Base-by-base conservation (phyloP, 1,284 basidiomycete species). In the Cryptococcus sp. region DNA sequence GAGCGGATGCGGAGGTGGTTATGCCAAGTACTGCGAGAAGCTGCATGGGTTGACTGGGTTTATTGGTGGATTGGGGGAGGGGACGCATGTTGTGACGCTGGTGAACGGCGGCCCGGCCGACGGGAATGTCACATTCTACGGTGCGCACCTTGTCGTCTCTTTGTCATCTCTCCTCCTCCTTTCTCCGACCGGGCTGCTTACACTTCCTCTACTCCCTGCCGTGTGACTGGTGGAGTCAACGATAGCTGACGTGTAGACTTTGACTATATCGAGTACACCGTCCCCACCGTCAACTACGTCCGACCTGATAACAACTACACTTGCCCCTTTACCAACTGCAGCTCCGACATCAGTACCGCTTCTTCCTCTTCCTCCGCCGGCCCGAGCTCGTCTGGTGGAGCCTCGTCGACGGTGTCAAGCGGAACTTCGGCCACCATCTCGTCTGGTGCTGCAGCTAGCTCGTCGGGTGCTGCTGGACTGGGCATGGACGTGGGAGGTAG, bases 11-110 rank as follows among this genome's bases (percentile, higher is more conserved):
- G 65, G 62, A 12, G 37, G 32, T 0, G 65, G 64, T 4, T 65
- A 56, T 28, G 66, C 60, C 12, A 71, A 72, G 54, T 51, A 43
- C 19, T 75, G 74, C 50, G 74, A 75, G 52, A 75, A 75, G 58
- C 57, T 73, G 19, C 64, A 65, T 18, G 66, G 66, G 5, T 50
- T 75, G 18, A 60, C 64, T 14, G 69, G 58, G 36, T 69, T 70
- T 32, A 58, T 58, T 0, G 62, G 58, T 1, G 50, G 52, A 2
- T 50, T 74, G 10, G 59, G 60, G 2, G 42, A 53, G 23, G 72
- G 72, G 0, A 46, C 45, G 16, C 73, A 74, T 52, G 47, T 45
- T 9, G 43, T 73, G 9, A 58, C 48, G 16, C 43, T 75, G 9
- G 59, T 58, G 19, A 75, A 75, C 56, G 52, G 54, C 4, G 66